Evolutionary conservation across 2,329 filamentous ascomycete species (phyloP).

Genomic region (Eurotiales sp.): DNA sequence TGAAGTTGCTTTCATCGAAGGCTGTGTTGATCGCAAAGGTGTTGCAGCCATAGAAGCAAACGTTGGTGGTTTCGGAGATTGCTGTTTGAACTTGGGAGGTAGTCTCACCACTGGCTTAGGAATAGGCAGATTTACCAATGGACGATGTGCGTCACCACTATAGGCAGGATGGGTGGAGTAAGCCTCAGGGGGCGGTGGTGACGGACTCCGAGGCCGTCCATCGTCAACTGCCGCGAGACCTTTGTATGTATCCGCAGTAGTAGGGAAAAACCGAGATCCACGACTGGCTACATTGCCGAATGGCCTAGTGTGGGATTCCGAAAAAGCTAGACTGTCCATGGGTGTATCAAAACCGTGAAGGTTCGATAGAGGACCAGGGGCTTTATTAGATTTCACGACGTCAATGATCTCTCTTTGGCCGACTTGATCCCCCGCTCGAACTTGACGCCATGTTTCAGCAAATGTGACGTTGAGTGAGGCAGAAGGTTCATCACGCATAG

Average conservation of each 20-base stretch:
- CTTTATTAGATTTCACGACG: constrained; percentile 32
- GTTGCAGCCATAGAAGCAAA: constrained; percentile 44
- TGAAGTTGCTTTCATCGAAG: constrained; percentile 44
- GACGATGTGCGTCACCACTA: constrained; percentile 47
- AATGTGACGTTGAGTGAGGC: constrained; percentile 35
- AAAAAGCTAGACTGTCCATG: constrained; percentile 33
- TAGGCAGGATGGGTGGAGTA: constrained; percentile 55
- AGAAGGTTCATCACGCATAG: constrained; percentile 35
- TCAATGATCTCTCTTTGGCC: constrained; percentile 37
- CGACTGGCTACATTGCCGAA: constrained; percentile 34
- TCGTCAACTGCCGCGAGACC: constrained; percentile 28
- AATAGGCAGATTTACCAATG: constrained; percentile 55
- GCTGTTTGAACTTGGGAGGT: constrained; percentile 55
- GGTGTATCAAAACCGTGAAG: constrained; percentile 35
- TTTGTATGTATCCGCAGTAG: constrained; percentile 33
- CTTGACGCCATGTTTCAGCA: constrained; percentile 47
- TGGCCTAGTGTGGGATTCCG: constrained; percentile 31
- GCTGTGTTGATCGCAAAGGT: constrained; percentile 35
- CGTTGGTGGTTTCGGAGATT: constrained; percentile 43
- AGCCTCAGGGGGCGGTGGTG: constrained; percentile 57
- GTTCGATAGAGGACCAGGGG: constrained; percentile 24
- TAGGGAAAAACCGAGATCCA: constrained; percentile 49
- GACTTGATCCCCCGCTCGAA: constrained; percentile 38
- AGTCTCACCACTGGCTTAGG: constrained; percentile 75
- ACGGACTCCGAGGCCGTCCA: constrained; percentile 38